A percentile compares a stretch with the other conserved stretches of the same genome.
These are phyloP conservation scores for Salvia hispanica DNA, from an alignment of 257 asterid species.

Conservation along the genomic window DNA sequence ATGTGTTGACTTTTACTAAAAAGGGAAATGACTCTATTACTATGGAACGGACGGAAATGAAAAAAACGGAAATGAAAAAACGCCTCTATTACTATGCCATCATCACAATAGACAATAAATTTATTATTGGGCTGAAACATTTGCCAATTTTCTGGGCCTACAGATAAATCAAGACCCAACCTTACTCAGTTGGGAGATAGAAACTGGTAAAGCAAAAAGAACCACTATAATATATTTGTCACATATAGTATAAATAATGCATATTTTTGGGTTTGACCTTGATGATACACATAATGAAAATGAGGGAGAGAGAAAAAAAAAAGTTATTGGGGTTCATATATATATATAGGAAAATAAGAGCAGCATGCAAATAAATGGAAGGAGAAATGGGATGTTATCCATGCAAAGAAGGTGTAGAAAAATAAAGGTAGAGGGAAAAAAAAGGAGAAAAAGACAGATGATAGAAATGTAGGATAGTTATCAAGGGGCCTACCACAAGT, in stretches of 20 bases:
- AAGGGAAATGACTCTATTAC: too few relatives aligned
- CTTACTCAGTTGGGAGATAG: constrained; percentile 14
- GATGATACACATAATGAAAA: background rate
- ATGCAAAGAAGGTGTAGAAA: constrained; percentile 34
- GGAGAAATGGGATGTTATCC: constrained; percentile 28
- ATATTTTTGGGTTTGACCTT: constrained; percentile 34
- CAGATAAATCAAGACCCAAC: constrained; percentile 19
- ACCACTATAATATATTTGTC: constrained; percentile 31
- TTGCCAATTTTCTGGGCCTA: constrained; percentile 18
- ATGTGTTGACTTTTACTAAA: too few relatives aligned
- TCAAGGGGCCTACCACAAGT: constrained; percentile 59
- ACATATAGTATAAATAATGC: background rate
- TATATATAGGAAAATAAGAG: background rate
- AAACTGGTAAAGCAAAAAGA: background rate
- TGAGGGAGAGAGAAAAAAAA: background rate
- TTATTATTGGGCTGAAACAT: background rate
- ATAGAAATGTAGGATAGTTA: constrained; percentile 34
- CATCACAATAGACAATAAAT: too few relatives aligned
- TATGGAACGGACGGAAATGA: too few relatives aligned
- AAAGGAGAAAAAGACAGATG: constrained; percentile 19
- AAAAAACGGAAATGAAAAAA: too few relatives aligned
- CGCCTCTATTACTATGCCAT: too few relatives aligned
- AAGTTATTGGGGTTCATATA: constrained; percentile 26
- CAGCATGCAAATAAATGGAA: constrained; percentile 44
- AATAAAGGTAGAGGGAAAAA: background rate